Conservation (phyloP, 306 rosid genomes). For the Trifolium repens region DNA sequence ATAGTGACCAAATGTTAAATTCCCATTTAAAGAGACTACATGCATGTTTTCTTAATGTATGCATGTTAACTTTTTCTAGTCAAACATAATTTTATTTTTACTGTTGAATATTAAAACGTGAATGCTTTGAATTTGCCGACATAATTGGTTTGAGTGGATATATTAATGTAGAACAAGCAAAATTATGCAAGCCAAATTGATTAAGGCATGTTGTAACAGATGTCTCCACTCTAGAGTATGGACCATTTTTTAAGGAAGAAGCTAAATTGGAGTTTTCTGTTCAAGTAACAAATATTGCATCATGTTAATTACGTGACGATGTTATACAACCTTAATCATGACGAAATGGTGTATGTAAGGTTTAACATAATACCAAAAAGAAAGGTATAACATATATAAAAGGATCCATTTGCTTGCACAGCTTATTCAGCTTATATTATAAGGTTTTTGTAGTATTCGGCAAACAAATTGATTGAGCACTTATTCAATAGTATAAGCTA, state of each 20-base stretch:
- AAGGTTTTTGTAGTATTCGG: neutral
- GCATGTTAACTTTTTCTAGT: conserved; percentile 14
- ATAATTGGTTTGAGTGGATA: neutral
- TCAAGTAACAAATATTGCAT: neutral
- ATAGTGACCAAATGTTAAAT: conserved; percentile 14
- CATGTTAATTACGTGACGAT: conserved; percentile 8
- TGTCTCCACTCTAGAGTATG: conserved; percentile 21
- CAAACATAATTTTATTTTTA: conserved; percentile 2
- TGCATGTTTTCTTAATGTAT: conserved; percentile 25
- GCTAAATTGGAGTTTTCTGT: neutral
- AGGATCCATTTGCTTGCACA: too few species aligned
- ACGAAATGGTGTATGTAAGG: neutral
- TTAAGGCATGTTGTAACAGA: conserved; percentile 28
- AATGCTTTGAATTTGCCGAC: conserved; percentile 42
- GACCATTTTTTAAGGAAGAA: conserved; percentile 35
- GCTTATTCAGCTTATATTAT: neutral
- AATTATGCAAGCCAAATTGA: conserved; percentile 28
- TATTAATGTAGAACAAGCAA: neutral
- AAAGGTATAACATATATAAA: neutral
- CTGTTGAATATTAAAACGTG: conserved; percentile 26
- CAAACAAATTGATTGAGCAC: neutral
- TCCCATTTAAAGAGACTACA: conserved; percentile 32
- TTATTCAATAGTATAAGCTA: neutral
- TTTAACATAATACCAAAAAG: neutral
- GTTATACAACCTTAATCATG: neutral